Evolutionary conservation across 139 green algal species (phyloP), one percentile per base, ranked within the genome.

Genomic region (Chlamydomonas eustigma): DNA sequence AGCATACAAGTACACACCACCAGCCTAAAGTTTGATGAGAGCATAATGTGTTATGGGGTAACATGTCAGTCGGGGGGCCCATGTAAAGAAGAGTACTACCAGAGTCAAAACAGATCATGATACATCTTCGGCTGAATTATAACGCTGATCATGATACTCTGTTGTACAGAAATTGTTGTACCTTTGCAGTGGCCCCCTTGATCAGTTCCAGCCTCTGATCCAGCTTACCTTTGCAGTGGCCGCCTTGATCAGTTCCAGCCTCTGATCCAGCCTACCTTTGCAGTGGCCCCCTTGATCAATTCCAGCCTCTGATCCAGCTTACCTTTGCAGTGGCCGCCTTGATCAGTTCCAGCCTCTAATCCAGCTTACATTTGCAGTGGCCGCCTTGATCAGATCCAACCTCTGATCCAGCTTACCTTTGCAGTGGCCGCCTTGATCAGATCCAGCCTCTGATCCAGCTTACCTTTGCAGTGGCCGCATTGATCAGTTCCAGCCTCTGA

Each of bases 1-100:
- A 79, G 94, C 88, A 72, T 98, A 99, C 76, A 99, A 71, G 87
- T 98, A 99, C 37, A 97, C 91, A 4, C 96, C 96, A 2, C 96
- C 96, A 0, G 85, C 86, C 87, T 91, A 73, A 22, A 65, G 44
- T 52, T 5, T 25, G 39, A 31, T 28, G 12, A 67, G 25, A 64
- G 37, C 30, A 68, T 12, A 64, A 65, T 32, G 50, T 63, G 50
- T 30, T 24, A 63, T 18, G 24, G 50, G 50, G 50, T 63, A 24
- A 63, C 22, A 63, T n/a, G n/a, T n/a, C n/a, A n/a, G n/a, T n/a
- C n/a, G n/a, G n/a, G n/a, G n/a, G n/a, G n/a, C n/a, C n/a, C n/a
- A n/a, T n/a, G n/a, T n/a, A n/a, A n/a, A n/a, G n/a, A n/a, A n/a
- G n/a, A n/a, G n/a, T n/a, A n/a, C n/a, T n/a, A n/a, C n/a, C n/a